Evolutionary conservation across 1,284 basidiomycete genomes (phyloP), one percentile per base, ranked within the genome.

Genomic region (Stygiomarasmius scandens): DNA sequence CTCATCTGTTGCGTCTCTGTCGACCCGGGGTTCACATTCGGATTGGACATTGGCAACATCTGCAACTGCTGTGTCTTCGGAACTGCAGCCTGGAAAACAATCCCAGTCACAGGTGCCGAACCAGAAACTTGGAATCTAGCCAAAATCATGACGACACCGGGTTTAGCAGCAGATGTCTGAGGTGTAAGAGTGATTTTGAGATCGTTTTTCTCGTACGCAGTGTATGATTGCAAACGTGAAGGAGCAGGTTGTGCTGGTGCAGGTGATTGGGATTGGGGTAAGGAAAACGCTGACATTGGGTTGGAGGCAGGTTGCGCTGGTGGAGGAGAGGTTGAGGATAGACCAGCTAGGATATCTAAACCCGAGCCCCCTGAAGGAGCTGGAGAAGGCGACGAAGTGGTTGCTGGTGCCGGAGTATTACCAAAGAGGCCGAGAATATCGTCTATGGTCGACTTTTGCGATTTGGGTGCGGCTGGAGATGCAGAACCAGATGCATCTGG

Each of bases 11-110:
- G 97, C 16, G 95, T 97, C 74, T 98, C 96, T 19, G 85, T 84
- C 9, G 85, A 75, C 1, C 94, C 95, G 0, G 94, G 89, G 14
- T 74, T 76, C 23, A 99, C 80, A 54, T 86, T 87, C 10, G 90
- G 76, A 71, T 89, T 95, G 8, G 94, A 95, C 88, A 99, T 98
- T 4, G 96, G 93, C 58, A 95, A 83, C 96, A 99, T 99, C 71
- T 98, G 96, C 58, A 99, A 73, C 71, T 98, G 96, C 77, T 98
- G 96, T 0, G 95, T 95, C 83, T 96, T 98, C 2, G 97, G 97
- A 9, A 99, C 97, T 2, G 97, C 97, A 46, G 96, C 97, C 73
- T 99, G 96, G 80, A 99, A 97, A 70, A 89, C 95, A 59, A 99
- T 78, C 1, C 82, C 84, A 14, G 79, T 78, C 2, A 81, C 84